Conservation (phyloP, 495 filamentous ascomycete genomes). For the Talaromyces proteolyticus region DNA sequence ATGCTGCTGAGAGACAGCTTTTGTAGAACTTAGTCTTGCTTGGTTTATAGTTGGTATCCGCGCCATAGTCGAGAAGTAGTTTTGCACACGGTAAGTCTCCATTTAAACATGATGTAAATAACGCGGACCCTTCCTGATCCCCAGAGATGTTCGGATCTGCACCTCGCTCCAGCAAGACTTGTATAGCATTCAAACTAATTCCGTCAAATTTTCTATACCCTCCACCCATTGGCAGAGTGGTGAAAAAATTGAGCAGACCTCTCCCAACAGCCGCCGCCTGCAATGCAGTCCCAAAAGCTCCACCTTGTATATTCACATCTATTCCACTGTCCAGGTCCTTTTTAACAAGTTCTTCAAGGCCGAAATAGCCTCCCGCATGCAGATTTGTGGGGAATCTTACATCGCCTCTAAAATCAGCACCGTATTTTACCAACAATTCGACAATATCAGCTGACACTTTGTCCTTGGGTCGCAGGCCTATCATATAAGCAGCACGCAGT, state of each 20-base stretch:
- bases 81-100: conserved; percentile 1
- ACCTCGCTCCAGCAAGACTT: conserved; percentile 15
- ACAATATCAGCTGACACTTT: not conserved
- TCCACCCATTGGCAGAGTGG: too few species aligned
- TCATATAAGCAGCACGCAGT: not conserved
- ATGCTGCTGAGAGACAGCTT: conserved; percentile 5
- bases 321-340: not conserved
- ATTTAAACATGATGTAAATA: not conserved
- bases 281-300: conserved; percentile 13
- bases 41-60: conserved; percentile 10
- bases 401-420: not conserved
- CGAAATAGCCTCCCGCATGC: conserved; percentile 6
- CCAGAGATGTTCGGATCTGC: conserved; percentile 5
- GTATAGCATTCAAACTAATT: not conserved
- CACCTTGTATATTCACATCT: conserved; percentile 9
- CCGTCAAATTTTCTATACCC: too few species aligned
- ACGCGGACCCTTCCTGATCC: not conserved
- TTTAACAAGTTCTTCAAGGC: conserved; percentile 5
- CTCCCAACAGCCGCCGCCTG: conserved; percentile 9
- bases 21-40: not conserved
- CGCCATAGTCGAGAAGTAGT: conserved; percentile 13
- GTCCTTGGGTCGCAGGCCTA: not conserved
- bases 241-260: not conserved
- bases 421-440: not conserved
- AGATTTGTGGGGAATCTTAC: not conserved